Conservation (phyloP, 148 eudicot genomes). For the Limonium bicolor region DNA sequence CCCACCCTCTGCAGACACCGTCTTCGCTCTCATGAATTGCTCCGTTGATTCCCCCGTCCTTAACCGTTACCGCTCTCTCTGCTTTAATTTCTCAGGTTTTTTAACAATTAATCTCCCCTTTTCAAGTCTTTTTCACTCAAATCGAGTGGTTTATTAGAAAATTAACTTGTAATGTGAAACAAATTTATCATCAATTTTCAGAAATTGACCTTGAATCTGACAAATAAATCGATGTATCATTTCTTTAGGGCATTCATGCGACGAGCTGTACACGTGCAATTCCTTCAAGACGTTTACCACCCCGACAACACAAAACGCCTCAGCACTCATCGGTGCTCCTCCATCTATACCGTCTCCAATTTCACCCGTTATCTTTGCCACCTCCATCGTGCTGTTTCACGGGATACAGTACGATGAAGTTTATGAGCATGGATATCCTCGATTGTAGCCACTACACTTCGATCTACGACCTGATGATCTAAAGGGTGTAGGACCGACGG, state of each 20-base stretch:
- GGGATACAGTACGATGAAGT: slow-evolving; percentile 52
- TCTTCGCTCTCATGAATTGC: slow-evolving; percentile 77
- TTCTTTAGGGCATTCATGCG: slow-evolving; percentile 43
- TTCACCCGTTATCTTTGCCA: no score
- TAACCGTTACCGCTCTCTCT: slow-evolving; percentile 57
- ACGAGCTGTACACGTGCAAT: slow-evolving; percentile 68
- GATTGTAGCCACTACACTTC: slow-evolving; percentile 82
- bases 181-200: no score
- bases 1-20: slow-evolving; percentile 71
- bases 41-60: slow-evolving; percentile 74
- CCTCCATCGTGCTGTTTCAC: slow-evolving; percentile 86
- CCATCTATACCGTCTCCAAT: slow-evolving; percentile 10
- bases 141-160: no score
- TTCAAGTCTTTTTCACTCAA: background rate
- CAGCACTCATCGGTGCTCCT: background rate
- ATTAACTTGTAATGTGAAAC: no score
- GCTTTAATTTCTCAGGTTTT: slow-evolving; percentile 51
- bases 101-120: background rate
- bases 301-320: slow-evolving; percentile 10
- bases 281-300: slow-evolving; percentile 48
- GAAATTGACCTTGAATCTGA: no score
- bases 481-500: slow-evolving; percentile 48
- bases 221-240: no score
- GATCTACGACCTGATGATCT: slow-evolving; percentile 40
- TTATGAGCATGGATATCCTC: slow-evolving; percentile 76